These are phyloP conservation scores for Chaetomiaceae sp. DNA, from an alignment of 2,329 filamentous ascomycete species.

Conservation along the genomic window DNA sequence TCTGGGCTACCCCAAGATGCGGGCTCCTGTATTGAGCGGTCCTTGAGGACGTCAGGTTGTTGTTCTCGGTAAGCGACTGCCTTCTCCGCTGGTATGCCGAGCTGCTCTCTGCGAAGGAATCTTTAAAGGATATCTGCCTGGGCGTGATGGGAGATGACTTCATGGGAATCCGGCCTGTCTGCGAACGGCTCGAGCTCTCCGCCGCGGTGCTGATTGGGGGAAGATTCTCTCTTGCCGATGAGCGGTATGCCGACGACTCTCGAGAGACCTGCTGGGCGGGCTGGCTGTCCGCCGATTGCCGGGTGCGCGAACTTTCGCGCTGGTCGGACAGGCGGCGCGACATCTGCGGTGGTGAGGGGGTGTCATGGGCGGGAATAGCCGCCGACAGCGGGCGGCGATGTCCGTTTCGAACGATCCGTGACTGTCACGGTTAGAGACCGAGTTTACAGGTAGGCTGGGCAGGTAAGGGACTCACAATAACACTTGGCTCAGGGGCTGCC, in stretches of 20 bases:
- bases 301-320: conserved; percentile 43
- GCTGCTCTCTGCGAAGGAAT: conserved; percentile 32
- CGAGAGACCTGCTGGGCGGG: conserved; percentile 37
- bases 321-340: conserved; percentile 55
- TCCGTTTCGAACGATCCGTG: conserved; percentile 43
- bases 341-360: conserved; percentile 47
- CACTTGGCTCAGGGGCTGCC: conserved; percentile 35
- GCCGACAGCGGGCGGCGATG: conserved; percentile 53
- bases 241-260: conserved; percentile 43
- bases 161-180: conserved; percentile 30
- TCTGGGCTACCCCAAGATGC: conserved; percentile 22
- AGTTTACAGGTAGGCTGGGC: background rate
- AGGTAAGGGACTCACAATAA: conserved; percentile 42
- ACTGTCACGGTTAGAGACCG: conserved; percentile 36
- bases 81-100: conserved; percentile 35
- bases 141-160: conserved; percentile 46
- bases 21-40: conserved; percentile 40
- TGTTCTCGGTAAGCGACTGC: conserved; percentile 47
- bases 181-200: conserved; percentile 36
- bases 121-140: conserved; percentile 45
- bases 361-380: conserved; percentile 44
- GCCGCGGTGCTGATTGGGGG: conserved; percentile 32
- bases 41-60: conserved; percentile 38
- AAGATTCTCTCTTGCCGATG: conserved; percentile 40
- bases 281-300: conserved; percentile 41